Conservation (phyloP, 345 rosid species). For the Rhizophora mangle region DNA sequence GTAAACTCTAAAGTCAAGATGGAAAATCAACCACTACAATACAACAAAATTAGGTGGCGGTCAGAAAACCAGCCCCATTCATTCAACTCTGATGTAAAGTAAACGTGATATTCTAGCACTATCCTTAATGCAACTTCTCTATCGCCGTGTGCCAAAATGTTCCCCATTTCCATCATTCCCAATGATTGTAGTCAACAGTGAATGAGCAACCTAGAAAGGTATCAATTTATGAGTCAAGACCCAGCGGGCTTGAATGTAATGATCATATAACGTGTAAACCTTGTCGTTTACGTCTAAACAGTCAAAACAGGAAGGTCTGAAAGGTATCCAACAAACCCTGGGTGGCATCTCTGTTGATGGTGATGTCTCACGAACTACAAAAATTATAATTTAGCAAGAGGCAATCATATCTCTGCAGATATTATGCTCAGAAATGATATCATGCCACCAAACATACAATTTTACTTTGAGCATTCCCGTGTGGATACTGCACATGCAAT, state of each 20-base stretch:
- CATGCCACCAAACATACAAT: neutral
- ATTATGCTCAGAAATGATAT: neutral
- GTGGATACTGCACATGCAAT: neutral
- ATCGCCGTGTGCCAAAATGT: neutral
- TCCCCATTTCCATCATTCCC: neutral
- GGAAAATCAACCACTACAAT: neutral
- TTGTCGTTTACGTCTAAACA: neutral
- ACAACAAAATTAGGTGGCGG: constrained; percentile 4
- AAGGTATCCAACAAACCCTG: neutral
- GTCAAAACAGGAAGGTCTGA: neutral
- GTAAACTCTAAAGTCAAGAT: neutral
- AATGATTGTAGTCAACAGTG: neutral
- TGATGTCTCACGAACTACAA: neutral
- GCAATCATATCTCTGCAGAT: neutral
- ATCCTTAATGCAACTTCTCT: neutral
- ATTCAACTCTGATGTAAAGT: neutral
- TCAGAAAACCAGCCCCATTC: neutral
- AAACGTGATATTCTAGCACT: neutral
- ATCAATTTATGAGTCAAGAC: neutral
- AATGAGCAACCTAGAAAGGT: neutral
- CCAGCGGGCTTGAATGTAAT: neutral
- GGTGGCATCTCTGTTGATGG: neutral
- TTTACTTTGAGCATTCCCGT: neutral
- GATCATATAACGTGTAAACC: neutral
- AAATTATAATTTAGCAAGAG: neutral